Percentiles rank a stretch among this genome's conserved stretches.
These are phyloP conservation scores for Colletotrichum sp. DNA, from an alignment of 2,329 filamentous ascomycete species.

Conservation along the genomic window DNA sequence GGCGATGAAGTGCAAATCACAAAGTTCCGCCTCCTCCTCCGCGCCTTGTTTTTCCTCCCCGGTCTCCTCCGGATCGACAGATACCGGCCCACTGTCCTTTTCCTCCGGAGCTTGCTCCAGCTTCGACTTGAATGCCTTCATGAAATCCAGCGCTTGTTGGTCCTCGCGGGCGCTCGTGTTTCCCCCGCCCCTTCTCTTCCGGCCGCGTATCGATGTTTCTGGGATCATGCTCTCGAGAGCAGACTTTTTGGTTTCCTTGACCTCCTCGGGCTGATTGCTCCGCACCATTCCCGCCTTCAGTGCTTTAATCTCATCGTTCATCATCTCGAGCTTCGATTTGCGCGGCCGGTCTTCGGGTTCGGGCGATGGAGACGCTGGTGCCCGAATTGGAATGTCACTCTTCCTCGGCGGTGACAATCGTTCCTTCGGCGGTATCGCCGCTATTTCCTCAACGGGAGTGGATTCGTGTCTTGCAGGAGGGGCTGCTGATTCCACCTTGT, in stretches of 20 bases:
- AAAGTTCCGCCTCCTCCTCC: conserved; percentile 77
- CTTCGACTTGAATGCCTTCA: conserved; percentile 81
- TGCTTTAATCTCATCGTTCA: conserved; percentile 81
- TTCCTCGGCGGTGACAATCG: not conserved
- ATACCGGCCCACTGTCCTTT: conserved; percentile 32
- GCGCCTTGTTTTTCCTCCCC: conserved; percentile 34
- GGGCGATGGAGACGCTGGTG: conserved; percentile 33
- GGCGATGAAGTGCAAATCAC: conserved; percentile 94
- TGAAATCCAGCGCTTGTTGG: conserved; percentile 68
- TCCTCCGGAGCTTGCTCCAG: conserved; percentile 62
- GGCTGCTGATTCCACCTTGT: not conserved
- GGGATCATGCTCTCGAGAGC: conserved; percentile 78
- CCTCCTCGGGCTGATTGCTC: conserved; percentile 55
- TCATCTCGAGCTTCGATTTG: conserved; percentile 66
- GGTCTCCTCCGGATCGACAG: conserved; percentile 28
- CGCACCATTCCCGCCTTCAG: conserved; percentile 84
- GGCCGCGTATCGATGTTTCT: conserved; percentile 69
- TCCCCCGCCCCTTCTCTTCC: conserved; percentile 70
- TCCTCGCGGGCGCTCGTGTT: conserved; percentile 62
- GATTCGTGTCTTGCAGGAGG: not conserved
- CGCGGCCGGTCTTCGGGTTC: conserved; percentile 35
- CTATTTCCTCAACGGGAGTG: conserved; percentile 15
- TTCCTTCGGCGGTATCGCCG: conserved; percentile 28
- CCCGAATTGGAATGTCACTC: not conserved
- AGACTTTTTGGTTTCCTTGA: conserved; percentile 67